phyloP scores from a whole-genome alignment of 2,329 filamentous ascomycete genomes.

The Fusarium haematococcum region DNA sequence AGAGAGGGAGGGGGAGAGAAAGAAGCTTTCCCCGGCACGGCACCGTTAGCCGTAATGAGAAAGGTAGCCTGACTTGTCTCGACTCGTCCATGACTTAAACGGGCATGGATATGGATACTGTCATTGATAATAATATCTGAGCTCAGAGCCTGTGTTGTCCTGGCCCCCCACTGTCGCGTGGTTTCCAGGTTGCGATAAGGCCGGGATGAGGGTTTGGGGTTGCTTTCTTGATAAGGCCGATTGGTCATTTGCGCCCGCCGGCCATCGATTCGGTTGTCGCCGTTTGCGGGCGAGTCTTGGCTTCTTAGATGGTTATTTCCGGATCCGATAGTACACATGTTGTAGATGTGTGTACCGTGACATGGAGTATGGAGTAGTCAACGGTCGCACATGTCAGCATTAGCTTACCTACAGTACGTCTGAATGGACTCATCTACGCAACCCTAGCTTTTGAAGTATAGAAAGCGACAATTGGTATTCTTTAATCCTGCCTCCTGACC shows the following conservation, averaged over 20 bases:
- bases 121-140: conserved; percentile 6
- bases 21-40: conserved; percentile 10
- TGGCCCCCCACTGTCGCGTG: conserved; percentile 8
- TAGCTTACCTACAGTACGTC: not conserved
- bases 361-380: not conserved
- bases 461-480: conserved; percentile 19
- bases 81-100: conserved; percentile 20
- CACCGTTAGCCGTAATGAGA: conserved; percentile 31
- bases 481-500: conserved; percentile 1
- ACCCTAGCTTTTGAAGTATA: not conserved
- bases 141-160: not conserved
- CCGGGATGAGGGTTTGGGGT: not conserved
- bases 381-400: not conserved
- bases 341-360: not conserved
- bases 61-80: conserved; percentile 23
- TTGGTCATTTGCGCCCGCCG: conserved; percentile 11
- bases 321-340: not conserved
- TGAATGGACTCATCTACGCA: not conserved
- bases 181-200: conserved; percentile 9
- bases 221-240: conserved; percentile 5
- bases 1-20: not conserved
- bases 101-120: not conserved
- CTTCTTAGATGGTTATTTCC: not conserved
- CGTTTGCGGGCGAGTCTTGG: not conserved
- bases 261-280: not conserved